phyloP scores from a whole-genome alignment of 805 yeast species.

The Kluyveromyces nonfermentans region DNA sequence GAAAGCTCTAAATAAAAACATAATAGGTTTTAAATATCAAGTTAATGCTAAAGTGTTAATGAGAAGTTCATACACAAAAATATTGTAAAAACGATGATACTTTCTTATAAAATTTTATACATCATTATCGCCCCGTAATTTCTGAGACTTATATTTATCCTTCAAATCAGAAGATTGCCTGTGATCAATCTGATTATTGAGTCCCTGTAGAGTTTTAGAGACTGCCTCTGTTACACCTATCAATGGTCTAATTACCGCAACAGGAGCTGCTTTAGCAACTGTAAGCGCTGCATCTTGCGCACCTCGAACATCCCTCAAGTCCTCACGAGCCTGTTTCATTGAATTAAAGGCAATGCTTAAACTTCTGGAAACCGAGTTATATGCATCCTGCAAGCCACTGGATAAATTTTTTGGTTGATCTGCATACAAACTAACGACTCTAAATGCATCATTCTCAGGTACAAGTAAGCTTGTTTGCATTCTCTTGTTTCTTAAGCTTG shows the following conservation, averaged over 20 bases:
- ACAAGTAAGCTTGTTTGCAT: conserved; percentile 9
- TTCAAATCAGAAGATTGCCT: conserved; percentile 45
- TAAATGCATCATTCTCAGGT: conserved; percentile 8
- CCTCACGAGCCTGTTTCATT: conserved; percentile 47
- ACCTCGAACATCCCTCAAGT: conserved; percentile 48
- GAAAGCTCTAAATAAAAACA: neutral
- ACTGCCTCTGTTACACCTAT: conserved; percentile 91
- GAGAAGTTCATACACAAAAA: too few species aligned
- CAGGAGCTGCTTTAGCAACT: conserved; percentile 68
- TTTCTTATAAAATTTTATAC: too few species aligned
- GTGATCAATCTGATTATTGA: conserved; percentile 72
- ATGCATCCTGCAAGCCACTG: conserved; percentile 72
- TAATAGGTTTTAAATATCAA: too few species aligned
- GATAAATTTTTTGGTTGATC: conserved; percentile 67
- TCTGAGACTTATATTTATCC: conserved; percentile 51
- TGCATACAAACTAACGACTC: conserved; percentile 62
- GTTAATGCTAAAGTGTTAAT: too few species aligned
- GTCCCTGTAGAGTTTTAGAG: conserved; percentile 72
- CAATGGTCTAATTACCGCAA: conserved; percentile 70
- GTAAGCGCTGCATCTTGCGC: conserved; percentile 60
- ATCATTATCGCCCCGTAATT: neutral
- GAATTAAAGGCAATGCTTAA: conserved; percentile 56
- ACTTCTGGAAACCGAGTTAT: conserved; percentile 59
- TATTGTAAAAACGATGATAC: too few species aligned
- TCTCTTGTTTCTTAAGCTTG: conserved; percentile 25